Conservation (phyloP, 208 protist genomes). For the Acanthamoeba sp. region DNA sequence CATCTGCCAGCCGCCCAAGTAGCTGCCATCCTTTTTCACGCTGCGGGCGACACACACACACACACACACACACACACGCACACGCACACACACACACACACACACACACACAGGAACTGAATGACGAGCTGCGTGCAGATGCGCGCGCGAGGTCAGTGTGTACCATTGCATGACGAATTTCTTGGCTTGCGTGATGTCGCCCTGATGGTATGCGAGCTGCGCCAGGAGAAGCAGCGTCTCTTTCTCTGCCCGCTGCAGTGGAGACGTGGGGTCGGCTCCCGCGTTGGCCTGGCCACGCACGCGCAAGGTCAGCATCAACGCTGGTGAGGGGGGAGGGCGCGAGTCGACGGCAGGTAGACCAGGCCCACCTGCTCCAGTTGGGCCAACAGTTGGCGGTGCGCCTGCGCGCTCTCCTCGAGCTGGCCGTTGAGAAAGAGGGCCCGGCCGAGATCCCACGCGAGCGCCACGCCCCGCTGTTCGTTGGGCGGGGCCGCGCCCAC, state of each 20-base stretch:
- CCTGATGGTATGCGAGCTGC: conserved; percentile 39
- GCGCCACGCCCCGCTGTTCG: neutral
- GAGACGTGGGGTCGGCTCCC: neutral
- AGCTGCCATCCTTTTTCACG: conserved; percentile 41
- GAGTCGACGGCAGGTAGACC: neutral
- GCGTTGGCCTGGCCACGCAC: neutral
- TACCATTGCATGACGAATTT: conserved; percentile 71
- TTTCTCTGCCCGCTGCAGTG: conserved; percentile 1
- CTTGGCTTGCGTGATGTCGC: conserved; percentile 48
- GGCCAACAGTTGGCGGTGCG: conserved; percentile 17
- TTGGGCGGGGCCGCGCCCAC: neutral
- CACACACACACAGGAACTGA: no score
- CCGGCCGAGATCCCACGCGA: conserved; percentile 43
- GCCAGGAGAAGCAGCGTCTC: conserved; percentile 61
- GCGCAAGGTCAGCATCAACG: no score
- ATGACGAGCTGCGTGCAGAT: neutral
- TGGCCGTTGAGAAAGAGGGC: conserved; percentile 4
- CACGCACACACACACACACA: neutral
- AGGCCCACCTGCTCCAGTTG: neutral
- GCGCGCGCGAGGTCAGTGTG: neutral
- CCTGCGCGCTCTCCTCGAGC: conserved; percentile 37
- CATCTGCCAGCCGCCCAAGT: conserved; percentile 38
- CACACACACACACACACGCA: neutral
- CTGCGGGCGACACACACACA: neutral
- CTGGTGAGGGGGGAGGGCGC: neutral